Percentiles rank a stretch among this genome's conserved stretches.
Evolutionary conservation across 192 early-diverging fungal species (phyloP).

Genomic region (Backusella tuberculispora): DNA sequence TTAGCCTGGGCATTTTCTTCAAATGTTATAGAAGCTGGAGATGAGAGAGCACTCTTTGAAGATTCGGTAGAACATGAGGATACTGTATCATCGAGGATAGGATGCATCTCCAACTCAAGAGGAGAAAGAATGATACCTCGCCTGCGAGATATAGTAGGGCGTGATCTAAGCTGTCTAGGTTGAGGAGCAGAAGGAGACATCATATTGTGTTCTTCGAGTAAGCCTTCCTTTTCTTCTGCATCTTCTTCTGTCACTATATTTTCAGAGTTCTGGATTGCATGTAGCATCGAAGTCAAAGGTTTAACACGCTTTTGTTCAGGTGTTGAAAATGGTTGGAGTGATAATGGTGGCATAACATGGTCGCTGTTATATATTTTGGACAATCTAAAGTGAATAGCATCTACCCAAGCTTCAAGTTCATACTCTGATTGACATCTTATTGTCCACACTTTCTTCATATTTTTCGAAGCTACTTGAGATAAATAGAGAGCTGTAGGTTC

Average conservation of each 20-base stretch:
- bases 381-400: slow-evolving; percentile 15
- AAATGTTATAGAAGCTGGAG: not conserved
- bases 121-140: slow-evolving; percentile 24
- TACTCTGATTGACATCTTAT: slow-evolving; percentile 18
- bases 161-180: not conserved
- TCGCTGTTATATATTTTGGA: not conserved
- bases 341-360: not conserved
- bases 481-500: slow-evolving; percentile 11
- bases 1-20: not conserved
- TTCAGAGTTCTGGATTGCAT: not conserved
- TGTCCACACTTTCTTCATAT: slow-evolving; percentile 15
- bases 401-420: slow-evolving; percentile 24
- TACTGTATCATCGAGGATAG: not conserved
- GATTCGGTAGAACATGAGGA: slow-evolving; percentile 5
- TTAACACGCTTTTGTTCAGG: not conserved
- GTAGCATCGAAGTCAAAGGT: not conserved
- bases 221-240: not conserved
- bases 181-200: not conserved
- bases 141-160: slow-evolving; percentile 17
- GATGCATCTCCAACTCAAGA: not conserved
- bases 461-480: not conserved
- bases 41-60: not conserved
- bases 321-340: slow-evolving; percentile 1
- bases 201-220: not conserved
- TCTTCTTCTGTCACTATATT: not conserved